Evolutionary conservation across 257 asterid genomes (phyloP).

Genomic region (Solanum chmielewskii): DNA sequence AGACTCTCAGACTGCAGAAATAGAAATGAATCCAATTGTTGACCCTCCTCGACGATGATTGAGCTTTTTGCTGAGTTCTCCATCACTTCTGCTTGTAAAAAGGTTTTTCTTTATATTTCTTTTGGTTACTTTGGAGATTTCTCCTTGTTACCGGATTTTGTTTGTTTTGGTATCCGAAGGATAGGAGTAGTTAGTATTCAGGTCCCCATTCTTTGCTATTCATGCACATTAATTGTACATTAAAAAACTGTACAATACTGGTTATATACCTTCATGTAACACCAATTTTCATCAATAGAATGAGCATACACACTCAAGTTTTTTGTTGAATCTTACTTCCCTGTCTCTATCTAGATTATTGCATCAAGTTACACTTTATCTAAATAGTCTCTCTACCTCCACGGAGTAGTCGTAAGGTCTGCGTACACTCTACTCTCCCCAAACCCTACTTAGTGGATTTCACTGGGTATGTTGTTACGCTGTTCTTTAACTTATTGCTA

Average conservation of each 20-base stretch:
- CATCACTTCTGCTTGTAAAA: constrained; percentile 4
- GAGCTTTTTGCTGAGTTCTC: neutral
- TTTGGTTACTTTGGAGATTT: constrained; percentile 10
- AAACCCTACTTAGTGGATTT: neutral
- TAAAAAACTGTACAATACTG: constrained; percentile 1
- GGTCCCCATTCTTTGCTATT: constrained; percentile 16
- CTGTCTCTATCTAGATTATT: neutral
- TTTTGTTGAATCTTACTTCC: neutral
- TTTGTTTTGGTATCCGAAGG: constrained; percentile 16
- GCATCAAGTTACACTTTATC: neutral
- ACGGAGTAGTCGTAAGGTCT: neutral
- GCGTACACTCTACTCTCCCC: neutral
- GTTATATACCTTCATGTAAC: neutral
- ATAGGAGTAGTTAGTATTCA: constrained; percentile 21
- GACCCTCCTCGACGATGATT: constrained; percentile 29
- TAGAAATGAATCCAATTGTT: constrained; percentile 57
- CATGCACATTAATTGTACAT: constrained; percentile 33
- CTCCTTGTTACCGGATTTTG: neutral
- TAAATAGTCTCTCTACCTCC: neutral
- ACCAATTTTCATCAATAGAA: neutral
- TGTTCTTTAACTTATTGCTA: neutral
- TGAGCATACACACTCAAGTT: neutral
- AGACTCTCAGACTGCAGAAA: constrained; percentile 19
- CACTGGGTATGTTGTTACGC: neutral
- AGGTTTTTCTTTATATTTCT: constrained; percentile 2